These are phyloP conservation scores for Plasmodium vivax DNA, from an alignment of 169 alveolate genomes.

Conservation along the genomic window DNA sequence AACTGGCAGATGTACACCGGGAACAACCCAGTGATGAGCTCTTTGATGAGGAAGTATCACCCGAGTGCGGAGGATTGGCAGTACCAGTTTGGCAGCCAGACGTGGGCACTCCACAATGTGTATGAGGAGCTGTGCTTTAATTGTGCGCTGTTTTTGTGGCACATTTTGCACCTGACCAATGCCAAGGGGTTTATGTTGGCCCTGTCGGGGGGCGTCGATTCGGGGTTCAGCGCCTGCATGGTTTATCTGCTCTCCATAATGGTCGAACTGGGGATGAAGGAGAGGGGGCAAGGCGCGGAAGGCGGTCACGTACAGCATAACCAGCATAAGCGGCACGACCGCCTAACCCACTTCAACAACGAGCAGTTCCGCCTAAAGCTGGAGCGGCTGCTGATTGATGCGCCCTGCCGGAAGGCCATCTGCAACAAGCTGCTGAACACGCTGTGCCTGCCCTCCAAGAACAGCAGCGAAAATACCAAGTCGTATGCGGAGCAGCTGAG, in stretches of 20 bases:
- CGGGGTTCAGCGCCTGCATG: slow-evolving; percentile 62
- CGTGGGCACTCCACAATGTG: slow-evolving; percentile 24
- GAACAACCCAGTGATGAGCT: not conserved
- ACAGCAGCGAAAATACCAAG: slow-evolving; percentile 60
- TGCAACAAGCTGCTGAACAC: slow-evolving; percentile 62
- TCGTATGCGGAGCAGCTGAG: slow-evolving; percentile 24
- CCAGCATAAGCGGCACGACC: too few species aligned
- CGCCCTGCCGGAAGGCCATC: slow-evolving; percentile 35
- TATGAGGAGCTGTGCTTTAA: slow-evolving; percentile 71
- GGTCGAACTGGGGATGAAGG: slow-evolving; percentile 28
- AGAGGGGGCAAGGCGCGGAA: too few species aligned
- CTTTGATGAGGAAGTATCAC: slow-evolving; percentile 18
- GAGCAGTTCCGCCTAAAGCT: slow-evolving; percentile 8
- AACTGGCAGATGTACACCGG: slow-evolving; percentile 20
- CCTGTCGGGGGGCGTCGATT: slow-evolving; percentile 73
- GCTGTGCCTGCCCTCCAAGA: slow-evolving; percentile 46
- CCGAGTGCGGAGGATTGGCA: not conserved
- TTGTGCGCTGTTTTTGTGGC: slow-evolving; percentile 62
- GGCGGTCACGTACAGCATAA: too few species aligned
- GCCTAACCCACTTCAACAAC: not conserved
- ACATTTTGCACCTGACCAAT: slow-evolving; percentile 53
- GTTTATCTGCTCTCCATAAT: slow-evolving; percentile 52
- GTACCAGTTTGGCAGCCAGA: slow-evolving; percentile 9
- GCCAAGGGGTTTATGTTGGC: slow-evolving; percentile 71
- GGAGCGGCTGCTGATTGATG: slow-evolving; percentile 9